These are phyloP conservation scores for Tripidium arundinaceum DNA, from an alignment of 202 grass and related monocot genomes.

Conservation along the genomic window DNA sequence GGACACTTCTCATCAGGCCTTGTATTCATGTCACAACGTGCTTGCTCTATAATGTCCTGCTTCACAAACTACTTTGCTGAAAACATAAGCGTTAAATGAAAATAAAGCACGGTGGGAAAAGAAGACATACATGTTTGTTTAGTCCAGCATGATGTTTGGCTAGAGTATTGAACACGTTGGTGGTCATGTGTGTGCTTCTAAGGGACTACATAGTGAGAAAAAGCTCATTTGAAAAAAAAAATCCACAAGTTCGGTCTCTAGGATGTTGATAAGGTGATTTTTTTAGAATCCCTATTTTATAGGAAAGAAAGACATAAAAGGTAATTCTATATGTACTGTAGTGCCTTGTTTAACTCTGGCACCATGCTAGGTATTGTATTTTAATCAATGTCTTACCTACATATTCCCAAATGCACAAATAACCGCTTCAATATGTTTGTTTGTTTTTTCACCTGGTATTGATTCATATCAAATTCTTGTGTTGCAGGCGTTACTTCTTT, in stretches of 20 bases:
- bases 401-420: neutral
- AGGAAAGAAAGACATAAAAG: neutral
- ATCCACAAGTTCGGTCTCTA: neutral
- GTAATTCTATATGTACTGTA: neutral
- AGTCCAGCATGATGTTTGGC: constrained; percentile 13
- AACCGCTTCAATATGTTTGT: neutral
- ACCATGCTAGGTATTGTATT: constrained; percentile 6
- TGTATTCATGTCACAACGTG: constrained; percentile 5
- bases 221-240: no score
- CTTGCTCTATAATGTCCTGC: neutral
- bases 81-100: constrained; percentile 4
- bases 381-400: constrained; percentile 4
- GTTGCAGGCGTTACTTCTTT: constrained; percentile 91
- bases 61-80: neutral
- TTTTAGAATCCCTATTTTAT: neutral
- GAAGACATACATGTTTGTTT: neutral
- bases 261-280: neutral
- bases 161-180: neutral
- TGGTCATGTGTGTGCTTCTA: no score
- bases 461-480: neutral
- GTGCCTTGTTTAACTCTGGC: neutral
- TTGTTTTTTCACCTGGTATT: neutral
- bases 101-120: neutral
- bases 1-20: neutral
- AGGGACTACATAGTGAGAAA: no score